phyloP scores from a whole-genome alignment of 805 yeast genomes.

The Myxozyma mucilagina region DNA sequence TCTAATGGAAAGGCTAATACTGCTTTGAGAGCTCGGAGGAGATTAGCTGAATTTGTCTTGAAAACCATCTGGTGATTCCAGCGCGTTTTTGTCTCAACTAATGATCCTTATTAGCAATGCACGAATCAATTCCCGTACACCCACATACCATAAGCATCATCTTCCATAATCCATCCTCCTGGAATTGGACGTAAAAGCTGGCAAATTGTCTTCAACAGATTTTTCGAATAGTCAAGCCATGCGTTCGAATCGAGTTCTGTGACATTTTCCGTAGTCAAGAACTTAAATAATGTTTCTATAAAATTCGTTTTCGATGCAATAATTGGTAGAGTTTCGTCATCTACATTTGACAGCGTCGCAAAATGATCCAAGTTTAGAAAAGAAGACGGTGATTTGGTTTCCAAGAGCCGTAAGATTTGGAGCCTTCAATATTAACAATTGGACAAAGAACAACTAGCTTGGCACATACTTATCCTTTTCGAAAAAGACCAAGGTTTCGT shows the following conservation, averaged over 20 bases:
- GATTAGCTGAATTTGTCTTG: not conserved
- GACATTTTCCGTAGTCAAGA: not conserved
- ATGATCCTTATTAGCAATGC: not conserved
- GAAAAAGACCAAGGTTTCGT: no score
- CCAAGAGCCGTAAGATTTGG: not conserved
- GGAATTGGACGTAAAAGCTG: slow-evolving; percentile 11
- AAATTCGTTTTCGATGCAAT: not conserved
- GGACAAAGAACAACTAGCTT: not conserved
- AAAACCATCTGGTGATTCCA: slow-evolving; percentile 21
- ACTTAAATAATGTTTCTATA: not conserved
- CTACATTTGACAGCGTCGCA: not conserved
- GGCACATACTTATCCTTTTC: no score
- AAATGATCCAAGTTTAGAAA: not conserved
- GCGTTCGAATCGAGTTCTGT: not conserved
- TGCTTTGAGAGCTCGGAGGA: slow-evolving; percentile 8
- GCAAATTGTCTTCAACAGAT: slow-evolving; percentile 4
- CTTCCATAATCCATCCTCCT: slow-evolving; percentile 18
- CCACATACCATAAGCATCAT: slow-evolving; percentile 15
- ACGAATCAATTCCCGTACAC: not conserved
- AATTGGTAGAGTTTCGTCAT: not conserved
- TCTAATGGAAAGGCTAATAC: not conserved
- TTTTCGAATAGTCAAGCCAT: not conserved
- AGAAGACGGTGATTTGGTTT: not conserved
- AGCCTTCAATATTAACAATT: not conserved
- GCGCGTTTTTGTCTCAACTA: slow-evolving; percentile 15